Evolutionary conservation across 1,139 yeast species (phyloP), one percentile per base, ranked within the genome.

Genomic region (Kodamaea sp.): DNA sequence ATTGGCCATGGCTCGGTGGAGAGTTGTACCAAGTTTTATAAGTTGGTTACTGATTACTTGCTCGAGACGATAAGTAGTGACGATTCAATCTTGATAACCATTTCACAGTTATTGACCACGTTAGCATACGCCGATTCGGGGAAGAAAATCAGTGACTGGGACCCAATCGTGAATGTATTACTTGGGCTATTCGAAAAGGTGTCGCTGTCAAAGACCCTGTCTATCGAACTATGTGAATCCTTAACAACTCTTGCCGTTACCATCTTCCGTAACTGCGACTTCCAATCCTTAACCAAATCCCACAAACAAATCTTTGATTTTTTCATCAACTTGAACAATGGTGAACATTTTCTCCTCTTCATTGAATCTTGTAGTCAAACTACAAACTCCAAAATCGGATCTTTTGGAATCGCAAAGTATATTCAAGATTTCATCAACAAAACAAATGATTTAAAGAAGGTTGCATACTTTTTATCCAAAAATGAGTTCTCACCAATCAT

Each of bases 51-150:
- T 12, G 58, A 60, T 10, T 47, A 53, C 37, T 49, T 66, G 37
- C 39, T 40, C 15, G 33, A 39, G 6, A 39, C 46, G 5, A 27
- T 62, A 48, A 2, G 41, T 42, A 23, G 32, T 15, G 20, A 15
- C 20, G 20, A 15, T 15, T 3, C 20, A 15, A 15, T 15, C 20
- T 45, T 49, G 15, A 43, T 52, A 22, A 50, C 62, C 4, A 50
- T 59, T 8, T 39, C 61, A 23, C 72, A 66, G 43, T 39, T 70
- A 8, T 46, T 69, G 25, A 57, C 73, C 1, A 60, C 81, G 0
- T 54, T 82, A 36, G 55, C 72, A 0, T 84, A 81, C 58, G 79
- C 85, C 1, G 89, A 83, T 44, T 79, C 87, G 29, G 92, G 92
- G 50, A 72, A 62, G 44, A 82, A 80, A 50, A 70, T 81, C 6